Conservation (phyloP, 768 basidiomycete genomes). For the Hirschioporus abietinus region DNA sequence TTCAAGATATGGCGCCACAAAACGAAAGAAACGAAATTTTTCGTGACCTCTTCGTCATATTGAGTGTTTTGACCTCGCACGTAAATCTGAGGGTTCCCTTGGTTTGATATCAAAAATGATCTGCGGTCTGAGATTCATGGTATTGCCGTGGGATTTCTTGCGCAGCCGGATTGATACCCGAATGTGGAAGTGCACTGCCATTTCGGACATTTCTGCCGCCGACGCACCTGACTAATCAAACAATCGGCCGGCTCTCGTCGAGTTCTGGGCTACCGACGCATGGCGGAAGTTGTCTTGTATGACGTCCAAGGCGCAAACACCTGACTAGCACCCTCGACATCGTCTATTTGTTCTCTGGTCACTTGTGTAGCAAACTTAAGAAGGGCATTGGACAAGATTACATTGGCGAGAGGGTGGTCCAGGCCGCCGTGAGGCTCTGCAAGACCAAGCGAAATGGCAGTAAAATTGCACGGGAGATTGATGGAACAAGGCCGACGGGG, state of each 20-base stretch:
- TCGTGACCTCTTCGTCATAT: neutral
- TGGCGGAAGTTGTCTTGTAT: neutral
- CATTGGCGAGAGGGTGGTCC: neutral
- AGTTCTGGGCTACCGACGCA: neutral
- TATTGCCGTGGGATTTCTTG: neutral
- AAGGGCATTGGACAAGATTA: neutral
- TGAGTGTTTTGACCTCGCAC: neutral
- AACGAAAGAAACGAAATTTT: neutral
- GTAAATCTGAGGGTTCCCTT: neutral
- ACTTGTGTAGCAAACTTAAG: neutral
- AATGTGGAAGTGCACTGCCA: neutral
- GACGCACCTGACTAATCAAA: neutral
- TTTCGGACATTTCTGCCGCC: neutral
- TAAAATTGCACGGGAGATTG: neutral
- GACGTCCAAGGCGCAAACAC: neutral
- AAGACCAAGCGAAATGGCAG: neutral
- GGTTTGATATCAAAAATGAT: neutral
- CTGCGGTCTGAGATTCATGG: neutral
- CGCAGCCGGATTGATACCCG: too few relatives aligned
- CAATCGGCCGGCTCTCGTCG: neutral
- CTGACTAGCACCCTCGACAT: neutral
- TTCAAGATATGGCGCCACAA: neutral
- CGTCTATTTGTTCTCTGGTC: neutral
- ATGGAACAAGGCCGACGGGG: neutral
- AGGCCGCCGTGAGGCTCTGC: constrained; percentile 1